Evolutionary conservation across 2,329 filamentous ascomycete genomes (phyloP), one percentile per base, ranked within the genome.

Genomic region (Lanzia echinophila): DNA sequence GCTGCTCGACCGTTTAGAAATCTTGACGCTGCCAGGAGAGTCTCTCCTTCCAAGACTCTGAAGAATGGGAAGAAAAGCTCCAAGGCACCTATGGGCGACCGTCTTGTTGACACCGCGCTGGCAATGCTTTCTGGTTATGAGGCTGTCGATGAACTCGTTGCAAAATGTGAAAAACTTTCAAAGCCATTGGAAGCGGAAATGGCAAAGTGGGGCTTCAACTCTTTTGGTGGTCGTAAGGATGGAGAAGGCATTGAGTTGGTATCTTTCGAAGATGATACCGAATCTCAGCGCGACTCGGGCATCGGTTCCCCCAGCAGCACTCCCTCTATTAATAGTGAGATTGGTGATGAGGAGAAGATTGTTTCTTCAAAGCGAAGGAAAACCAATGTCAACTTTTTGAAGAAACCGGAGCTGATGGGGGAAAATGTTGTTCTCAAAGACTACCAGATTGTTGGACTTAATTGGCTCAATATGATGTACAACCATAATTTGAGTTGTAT

Each of bases 381-480:
- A 47, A 53, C 54, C 48, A 45, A 44, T 17, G 52, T 61, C n/a
- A 62, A 63, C 17, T 70, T 70, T 36, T 36, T 69, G 39, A 67
- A 68, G 49, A 69, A 97, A 68, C 94, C 94, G 0, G 71, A 77
- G 3, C 79, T 86, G 50, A 94, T 99, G 88, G 80, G 82, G 31
- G 77, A 85, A 0, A 80, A 87, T 52, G 80, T 92, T 53, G 75
- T 79, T 38, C 83, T 99, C 75, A 96, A 97, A 67, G 86, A 94
- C 34, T 97, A 96, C 65, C 94, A 99, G 68, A 73, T 97, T 19
- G 90, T 95, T 31, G 94, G 94, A 3, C 79, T 99, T 49, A 97
- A 97, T 67, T 99, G 94, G 94, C 79, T 99, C 65, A 83, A 85
- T 53, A 72, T 97, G 44, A 78, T 99, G 13, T 95, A 90, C 72